Conservation (phyloP, 2,329 filamentous ascomycete species). For the Hypoxylon sp. region DNA sequence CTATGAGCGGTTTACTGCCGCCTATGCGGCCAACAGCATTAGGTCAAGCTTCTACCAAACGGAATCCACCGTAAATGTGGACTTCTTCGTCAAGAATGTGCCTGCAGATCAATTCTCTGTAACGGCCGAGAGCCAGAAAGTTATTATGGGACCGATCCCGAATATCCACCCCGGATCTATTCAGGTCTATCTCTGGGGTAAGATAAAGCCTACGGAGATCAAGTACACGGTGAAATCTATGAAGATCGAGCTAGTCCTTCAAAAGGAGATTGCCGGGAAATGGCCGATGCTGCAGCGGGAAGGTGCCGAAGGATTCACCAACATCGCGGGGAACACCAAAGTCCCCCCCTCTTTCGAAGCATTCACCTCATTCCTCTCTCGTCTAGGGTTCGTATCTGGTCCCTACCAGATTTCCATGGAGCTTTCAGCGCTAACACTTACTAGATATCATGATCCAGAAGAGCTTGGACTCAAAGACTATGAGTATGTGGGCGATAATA, state of each 20-base stretch:
- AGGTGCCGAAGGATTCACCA: conserved; percentile 60
- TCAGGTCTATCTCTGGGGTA: conserved; percentile 74
- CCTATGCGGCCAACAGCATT: conserved; percentile 53
- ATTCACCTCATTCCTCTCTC: conserved; percentile 44
- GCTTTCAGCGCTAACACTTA: conserved; percentile 27
- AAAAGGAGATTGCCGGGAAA: conserved; percentile 77
- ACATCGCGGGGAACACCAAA: conserved; percentile 42
- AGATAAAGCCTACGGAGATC: conserved; percentile 73
- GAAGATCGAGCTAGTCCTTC: conserved; percentile 83
- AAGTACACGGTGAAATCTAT: conserved; percentile 77
- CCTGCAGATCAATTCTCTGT: conserved; percentile 60
- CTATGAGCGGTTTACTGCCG: conserved; percentile 42
- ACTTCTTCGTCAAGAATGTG: conserved; percentile 60
- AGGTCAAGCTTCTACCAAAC: conserved; percentile 61
- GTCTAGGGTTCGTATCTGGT: conserved; percentile 46
- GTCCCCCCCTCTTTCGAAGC: conserved; percentile 35
- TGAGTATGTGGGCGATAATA: conserved; percentile 23
- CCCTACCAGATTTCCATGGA: not conserved
- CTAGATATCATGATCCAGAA: conserved; percentile 44
- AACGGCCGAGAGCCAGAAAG: conserved; percentile 50
- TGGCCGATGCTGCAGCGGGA: conserved; percentile 69
- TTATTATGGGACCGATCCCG: conserved; percentile 63
- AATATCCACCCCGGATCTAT: conserved; percentile 64
- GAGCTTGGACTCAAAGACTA: conserved; percentile 44
- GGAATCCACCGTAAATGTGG: conserved; percentile 55